Evolutionary conservation across 148 eudicot genomes (phyloP).

Genomic region (Arctostaphylos glauca): DNA sequence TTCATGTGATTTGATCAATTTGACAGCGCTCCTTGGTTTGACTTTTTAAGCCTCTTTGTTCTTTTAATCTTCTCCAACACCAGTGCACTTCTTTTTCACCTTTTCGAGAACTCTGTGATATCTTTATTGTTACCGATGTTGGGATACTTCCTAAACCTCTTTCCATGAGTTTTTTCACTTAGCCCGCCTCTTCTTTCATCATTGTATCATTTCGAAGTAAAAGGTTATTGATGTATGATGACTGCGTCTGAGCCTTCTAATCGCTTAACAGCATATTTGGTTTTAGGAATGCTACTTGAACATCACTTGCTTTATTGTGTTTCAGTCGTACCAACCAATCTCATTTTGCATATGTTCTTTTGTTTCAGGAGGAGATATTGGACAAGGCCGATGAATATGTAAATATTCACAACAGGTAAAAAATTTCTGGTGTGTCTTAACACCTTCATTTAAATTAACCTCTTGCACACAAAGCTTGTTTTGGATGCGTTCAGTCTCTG

Average conservation of each 20-base stretch:
- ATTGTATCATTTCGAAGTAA: neutral
- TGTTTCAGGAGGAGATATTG: slow-evolving; percentile 84
- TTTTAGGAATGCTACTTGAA: neutral
- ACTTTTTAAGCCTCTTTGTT: neutral
- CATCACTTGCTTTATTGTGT: neutral
- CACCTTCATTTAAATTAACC: neutral
- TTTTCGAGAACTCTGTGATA: neutral
- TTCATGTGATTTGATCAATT: neutral
- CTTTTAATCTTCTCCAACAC: neutral
- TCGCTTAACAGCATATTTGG: neutral
- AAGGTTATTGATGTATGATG: neutral
- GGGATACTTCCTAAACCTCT: neutral
- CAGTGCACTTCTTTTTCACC: neutral
- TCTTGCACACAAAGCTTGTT: neutral
- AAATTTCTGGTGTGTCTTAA: too few species aligned
- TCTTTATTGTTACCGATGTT: neutral
- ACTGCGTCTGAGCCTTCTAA: neutral
- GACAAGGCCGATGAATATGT: slow-evolving; percentile 98
- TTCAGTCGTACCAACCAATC: slow-evolving; percentile 11
- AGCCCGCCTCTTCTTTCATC: neutral
- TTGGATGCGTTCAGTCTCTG: neutral
- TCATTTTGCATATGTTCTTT: slow-evolving; percentile 12
- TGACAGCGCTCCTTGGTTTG: neutral
- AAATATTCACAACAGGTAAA: slow-evolving; percentile 89
- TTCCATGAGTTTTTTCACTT: neutral